These are phyloP conservation scores for Amanita rubescens DNA, from an alignment of 768 basidiomycete species.

Conservation along the genomic window DNA sequence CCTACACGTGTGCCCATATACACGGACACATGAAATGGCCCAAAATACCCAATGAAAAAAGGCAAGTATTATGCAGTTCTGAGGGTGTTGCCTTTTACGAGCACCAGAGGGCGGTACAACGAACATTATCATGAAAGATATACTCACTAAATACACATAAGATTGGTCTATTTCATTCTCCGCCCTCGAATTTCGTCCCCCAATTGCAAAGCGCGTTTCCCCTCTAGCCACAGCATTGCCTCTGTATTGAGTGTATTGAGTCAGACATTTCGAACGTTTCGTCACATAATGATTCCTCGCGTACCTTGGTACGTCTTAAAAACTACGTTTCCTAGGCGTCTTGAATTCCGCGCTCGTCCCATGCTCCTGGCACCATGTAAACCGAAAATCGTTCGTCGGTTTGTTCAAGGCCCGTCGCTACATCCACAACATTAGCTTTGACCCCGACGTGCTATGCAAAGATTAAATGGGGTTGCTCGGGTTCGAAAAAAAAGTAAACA, in stretches of 20 bases:
- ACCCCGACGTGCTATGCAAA: slow-evolving; percentile 57
- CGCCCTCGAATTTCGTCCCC: slow-evolving; percentile 51
- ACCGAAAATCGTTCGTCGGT: slow-evolving; percentile 72
- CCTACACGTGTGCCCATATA: too few relatives aligned
- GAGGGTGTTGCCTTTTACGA: too few relatives aligned
- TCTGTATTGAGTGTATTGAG: slow-evolving; percentile 51
- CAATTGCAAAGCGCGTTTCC: slow-evolving; percentile 60
- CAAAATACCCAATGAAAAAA: too few relatives aligned
- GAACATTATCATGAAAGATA: too few relatives aligned
- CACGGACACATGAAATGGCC: too few relatives aligned
- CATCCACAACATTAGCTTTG: slow-evolving; percentile 64
- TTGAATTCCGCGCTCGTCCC: slow-evolving; percentile 23
- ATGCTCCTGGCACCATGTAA: slow-evolving; percentile 55
- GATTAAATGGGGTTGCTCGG: too few relatives aligned
- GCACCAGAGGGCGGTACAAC: too few relatives aligned
- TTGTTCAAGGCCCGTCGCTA: slow-evolving; percentile 53
- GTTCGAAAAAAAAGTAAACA: slow-evolving; percentile 17
- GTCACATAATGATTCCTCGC: slow-evolving; percentile 1
- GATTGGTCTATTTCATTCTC: not conserved
- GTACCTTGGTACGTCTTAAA: slow-evolving; percentile 66
- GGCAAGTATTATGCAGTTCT: too few relatives aligned
- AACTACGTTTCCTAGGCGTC: slow-evolving; percentile 39
- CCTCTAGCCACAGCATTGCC: slow-evolving; percentile 83
- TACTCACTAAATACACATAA: too few relatives aligned
- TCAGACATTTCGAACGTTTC: slow-evolving; percentile 13